Percentiles rank a stretch among this genome's conserved stretches.
These are phyloP conservation scores for Apiotrichum veenhuisii DNA, from an alignment of 1,284 basidiomycete species.

Conservation along the genomic window DNA sequence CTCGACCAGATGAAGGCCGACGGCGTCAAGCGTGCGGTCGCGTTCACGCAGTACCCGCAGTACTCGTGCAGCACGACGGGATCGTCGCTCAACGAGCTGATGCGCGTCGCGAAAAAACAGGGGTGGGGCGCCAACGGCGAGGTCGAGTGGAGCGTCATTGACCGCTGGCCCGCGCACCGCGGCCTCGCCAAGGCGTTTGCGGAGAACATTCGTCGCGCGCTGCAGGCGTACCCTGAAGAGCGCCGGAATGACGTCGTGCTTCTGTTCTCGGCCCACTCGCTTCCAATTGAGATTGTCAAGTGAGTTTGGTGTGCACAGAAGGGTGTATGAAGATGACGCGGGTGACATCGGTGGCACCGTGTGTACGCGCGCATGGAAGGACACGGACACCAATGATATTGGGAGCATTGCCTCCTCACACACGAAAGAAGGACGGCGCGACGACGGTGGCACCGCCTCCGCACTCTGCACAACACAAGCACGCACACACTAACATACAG, in stretches of 20 bases:
- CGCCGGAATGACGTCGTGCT: conserved; percentile 70
- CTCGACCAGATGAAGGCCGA: conserved; percentile 81
- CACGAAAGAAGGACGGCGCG: too few relatives aligned
- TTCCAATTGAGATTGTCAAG: conserved; percentile 96
- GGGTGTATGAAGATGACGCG: too few relatives aligned
- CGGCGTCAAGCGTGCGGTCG: conserved; percentile 86
- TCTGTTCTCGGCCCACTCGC: conserved; percentile 94
- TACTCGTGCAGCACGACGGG: conserved; percentile 98
- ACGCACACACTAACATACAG: conserved; percentile 55
- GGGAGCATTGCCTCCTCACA: too few relatives aligned
- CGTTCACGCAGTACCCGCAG: conserved; percentile 98
- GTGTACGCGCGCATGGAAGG: too few relatives aligned
- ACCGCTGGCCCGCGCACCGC: conserved; percentile 93
- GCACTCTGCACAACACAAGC: neutral
- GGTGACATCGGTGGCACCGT: too few relatives aligned
- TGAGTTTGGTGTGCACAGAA: conserved; percentile 19
- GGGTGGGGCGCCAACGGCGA: conserved; percentile 52
- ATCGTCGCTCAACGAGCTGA: conserved; percentile 92
- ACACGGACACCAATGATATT: too few relatives aligned
- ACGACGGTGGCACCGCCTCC: too few relatives aligned
- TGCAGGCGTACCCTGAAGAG: conserved; percentile 73
- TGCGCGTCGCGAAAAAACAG: conserved; percentile 54
- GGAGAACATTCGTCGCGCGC: conserved; percentile 76
- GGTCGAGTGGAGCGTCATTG: conserved; percentile 95
- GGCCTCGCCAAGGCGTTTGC: conserved; percentile 92